Evolutionary conservation across 2,329 filamentous ascomycete species (phyloP).

Genomic region (Didymellaceae sp.): DNA sequence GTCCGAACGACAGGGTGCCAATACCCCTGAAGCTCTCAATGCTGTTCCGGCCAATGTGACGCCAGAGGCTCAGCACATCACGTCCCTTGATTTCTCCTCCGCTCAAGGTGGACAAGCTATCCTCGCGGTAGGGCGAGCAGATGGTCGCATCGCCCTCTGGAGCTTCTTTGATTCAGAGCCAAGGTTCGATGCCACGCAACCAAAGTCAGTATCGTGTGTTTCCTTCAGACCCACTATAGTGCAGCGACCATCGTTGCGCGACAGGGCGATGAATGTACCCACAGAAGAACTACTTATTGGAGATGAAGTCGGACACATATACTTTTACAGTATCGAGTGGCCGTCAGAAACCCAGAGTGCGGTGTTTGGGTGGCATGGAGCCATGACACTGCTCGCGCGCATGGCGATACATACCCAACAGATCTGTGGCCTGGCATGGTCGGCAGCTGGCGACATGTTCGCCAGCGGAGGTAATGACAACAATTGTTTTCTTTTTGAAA

Average conservation of each 20-base stretch:
- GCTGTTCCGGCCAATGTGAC: slow-evolving; percentile 53
- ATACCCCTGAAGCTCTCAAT: slow-evolving; percentile 61
- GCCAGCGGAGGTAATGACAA: slow-evolving; percentile 95
- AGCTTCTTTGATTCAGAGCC: slow-evolving; percentile 73
- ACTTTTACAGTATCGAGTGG: slow-evolving; percentile 93
- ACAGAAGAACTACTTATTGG: slow-evolving; percentile 88
- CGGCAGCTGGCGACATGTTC: slow-evolving; percentile 74
- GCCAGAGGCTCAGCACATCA: slow-evolving; percentile 62
- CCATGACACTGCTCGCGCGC: slow-evolving; percentile 77
- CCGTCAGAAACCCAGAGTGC: slow-evolving; percentile 63
- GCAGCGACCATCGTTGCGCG: slow-evolving; percentile 57
- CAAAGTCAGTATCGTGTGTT: slow-evolving; percentile 76
- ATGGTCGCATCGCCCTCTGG: slow-evolving; percentile 78
- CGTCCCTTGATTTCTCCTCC: slow-evolving; percentile 90
- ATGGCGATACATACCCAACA: slow-evolving; percentile 85
- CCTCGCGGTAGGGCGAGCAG: slow-evolving; percentile 81
- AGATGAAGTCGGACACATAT: slow-evolving; percentile 81
- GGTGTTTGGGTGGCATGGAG: slow-evolving; percentile 76
- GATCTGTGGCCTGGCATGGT: slow-evolving; percentile 93
- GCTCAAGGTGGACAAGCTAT: slow-evolving; percentile 75
- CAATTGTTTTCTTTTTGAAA: slow-evolving; percentile 79
- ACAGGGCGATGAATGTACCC: slow-evolving; percentile 60
- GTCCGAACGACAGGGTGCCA: slow-evolving; percentile 77
- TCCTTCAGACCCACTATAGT: slow-evolving; percentile 75
- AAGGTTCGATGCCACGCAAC: slow-evolving; percentile 77